Percentiles rank a stretch among this genome's conserved stretches.
These are phyloP conservation scores for Waitea zeae DNA, from an alignment of 1,284 basidiomycete genomes.

Conservation along the genomic window DNA sequence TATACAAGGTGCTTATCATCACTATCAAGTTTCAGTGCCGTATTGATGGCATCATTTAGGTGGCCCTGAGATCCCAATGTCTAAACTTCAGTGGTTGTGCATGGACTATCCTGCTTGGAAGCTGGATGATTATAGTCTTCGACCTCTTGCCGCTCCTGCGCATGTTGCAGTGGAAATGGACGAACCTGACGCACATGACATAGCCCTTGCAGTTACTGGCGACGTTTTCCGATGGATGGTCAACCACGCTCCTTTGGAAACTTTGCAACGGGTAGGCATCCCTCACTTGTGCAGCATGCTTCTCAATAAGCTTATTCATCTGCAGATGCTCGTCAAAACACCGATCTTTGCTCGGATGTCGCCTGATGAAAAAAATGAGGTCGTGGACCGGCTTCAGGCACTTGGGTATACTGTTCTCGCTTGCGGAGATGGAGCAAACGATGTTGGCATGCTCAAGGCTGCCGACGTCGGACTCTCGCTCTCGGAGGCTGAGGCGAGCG, in stretches of 20 bases:
- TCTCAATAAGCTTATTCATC: conserved; percentile 2
- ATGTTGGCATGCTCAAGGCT: conserved; percentile 96
- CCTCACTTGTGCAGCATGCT: background rate
- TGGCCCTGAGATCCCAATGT: conserved; percentile 36
- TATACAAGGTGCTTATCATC: conserved; percentile 31
- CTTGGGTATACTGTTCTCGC: conserved; percentile 95
- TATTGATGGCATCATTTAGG: conserved; percentile 21
- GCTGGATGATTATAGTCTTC: conserved; percentile 79
- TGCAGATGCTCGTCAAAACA: conserved; percentile 98
- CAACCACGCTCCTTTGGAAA: conserved; percentile 87
- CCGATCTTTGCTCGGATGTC: conserved; percentile 99
- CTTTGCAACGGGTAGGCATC: conserved; percentile 68
- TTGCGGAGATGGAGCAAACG: conserved; percentile 98
- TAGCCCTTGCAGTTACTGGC: conserved; percentile 87
- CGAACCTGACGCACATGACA: conserved; percentile 70
- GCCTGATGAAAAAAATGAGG: conserved; percentile 98
- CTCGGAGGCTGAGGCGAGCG: conserved; percentile 95
- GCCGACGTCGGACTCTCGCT: conserved; percentile 96
- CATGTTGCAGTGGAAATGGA: conserved; percentile 52
- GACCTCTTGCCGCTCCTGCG: conserved; percentile 50
- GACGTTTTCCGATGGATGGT: conserved; percentile 99
- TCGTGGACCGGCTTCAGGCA: conserved; percentile 86
- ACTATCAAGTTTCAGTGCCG: conserved; percentile 1
- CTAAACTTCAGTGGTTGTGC: conserved; percentile 79
- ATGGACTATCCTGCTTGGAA: conserved; percentile 83